phyloP scores from a whole-genome alignment of 1,284 basidiomycete genomes.

The Ustilago trichophora region DNA sequence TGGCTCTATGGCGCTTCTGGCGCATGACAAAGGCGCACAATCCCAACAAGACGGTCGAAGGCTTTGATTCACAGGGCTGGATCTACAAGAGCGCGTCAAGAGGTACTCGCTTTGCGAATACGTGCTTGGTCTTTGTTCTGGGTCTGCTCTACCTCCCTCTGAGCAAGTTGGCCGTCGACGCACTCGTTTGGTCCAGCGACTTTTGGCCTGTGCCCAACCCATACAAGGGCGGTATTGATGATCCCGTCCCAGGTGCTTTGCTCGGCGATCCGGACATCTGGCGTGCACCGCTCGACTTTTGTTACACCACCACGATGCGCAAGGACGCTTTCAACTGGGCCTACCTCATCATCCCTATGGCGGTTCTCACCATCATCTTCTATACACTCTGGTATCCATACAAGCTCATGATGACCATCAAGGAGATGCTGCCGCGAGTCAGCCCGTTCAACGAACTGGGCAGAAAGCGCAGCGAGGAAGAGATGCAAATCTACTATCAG shows the following conservation, averaged over 20 bases:
- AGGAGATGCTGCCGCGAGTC: conserved; percentile 73
- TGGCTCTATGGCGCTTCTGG: conserved; percentile 48
- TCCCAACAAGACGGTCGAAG: conserved; percentile 55
- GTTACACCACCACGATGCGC: conserved; percentile 75
- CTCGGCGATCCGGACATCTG: conserved; percentile 71
- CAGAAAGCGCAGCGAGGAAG: conserved; percentile 70
- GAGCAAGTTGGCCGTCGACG: conserved; percentile 59
- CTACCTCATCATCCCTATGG: conserved; percentile 73
- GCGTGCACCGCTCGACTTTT: conserved; percentile 76
- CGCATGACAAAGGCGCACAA: conserved; percentile 54
- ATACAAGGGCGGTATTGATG: conserved; percentile 71
- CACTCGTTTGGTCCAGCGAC: conserved; percentile 57
- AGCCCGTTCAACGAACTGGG: conserved; percentile 80
- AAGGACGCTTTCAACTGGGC: conserved; percentile 78
- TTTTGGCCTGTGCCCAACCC: conserved; percentile 70
- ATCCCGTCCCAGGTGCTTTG: conserved; percentile 67
- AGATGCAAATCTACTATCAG: conserved; percentile 79
- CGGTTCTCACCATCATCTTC: conserved; percentile 71
- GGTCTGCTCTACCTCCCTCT: conserved; percentile 58
- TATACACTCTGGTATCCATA: conserved; percentile 80
- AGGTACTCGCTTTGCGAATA: conserved; percentile 54
- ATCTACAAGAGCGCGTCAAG: conserved; percentile 48
- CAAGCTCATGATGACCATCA: conserved; percentile 72
- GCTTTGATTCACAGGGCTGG: conserved; percentile 56
- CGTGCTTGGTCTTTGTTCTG: conserved; percentile 54